These are phyloP conservation scores for Eutrema heterophyllum DNA, from an alignment of 345 rosid species.

Conservation along the genomic window DNA sequence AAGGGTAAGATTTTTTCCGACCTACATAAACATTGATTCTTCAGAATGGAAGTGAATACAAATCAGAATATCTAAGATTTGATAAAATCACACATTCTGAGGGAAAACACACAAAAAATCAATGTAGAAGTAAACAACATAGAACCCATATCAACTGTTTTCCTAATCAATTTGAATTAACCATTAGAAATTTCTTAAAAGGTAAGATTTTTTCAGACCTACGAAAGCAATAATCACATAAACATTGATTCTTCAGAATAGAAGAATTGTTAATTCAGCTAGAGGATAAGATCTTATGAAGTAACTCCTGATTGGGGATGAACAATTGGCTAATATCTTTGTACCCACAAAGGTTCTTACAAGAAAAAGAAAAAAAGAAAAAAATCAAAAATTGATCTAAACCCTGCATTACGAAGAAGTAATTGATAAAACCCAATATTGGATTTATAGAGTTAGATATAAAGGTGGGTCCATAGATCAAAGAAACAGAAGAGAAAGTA, in stretches of 20 bases:
- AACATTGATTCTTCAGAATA: background rate
- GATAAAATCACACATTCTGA: background rate
- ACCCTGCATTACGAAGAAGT: conserved; percentile 16
- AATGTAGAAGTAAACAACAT: background rate
- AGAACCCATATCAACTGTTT: background rate
- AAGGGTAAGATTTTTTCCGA: no score
- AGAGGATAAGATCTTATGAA: conserved; percentile 1
- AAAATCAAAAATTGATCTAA: conserved; percentile 16
- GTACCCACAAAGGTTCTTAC: conserved; percentile 5
- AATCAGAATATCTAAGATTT: no score
- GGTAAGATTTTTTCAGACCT: background rate
- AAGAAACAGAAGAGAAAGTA: conserved; percentile 7
- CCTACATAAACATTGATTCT: no score
- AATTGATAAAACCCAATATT: conserved; percentile 6
- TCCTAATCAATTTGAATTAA: background rate
- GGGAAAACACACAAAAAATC: background rate
- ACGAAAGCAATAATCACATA: background rate
- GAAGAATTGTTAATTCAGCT: background rate
- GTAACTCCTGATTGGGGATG: background rate
- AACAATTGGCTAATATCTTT: conserved; percentile 11
- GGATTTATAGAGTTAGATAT: background rate
- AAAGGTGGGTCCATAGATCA: conserved; percentile 33
- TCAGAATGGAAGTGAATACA: no score
- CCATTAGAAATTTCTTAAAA: background rate
- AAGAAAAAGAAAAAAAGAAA: background rate